Conservation (phyloP, 305 asterid species). For the Rubia peregrina region DNA sequence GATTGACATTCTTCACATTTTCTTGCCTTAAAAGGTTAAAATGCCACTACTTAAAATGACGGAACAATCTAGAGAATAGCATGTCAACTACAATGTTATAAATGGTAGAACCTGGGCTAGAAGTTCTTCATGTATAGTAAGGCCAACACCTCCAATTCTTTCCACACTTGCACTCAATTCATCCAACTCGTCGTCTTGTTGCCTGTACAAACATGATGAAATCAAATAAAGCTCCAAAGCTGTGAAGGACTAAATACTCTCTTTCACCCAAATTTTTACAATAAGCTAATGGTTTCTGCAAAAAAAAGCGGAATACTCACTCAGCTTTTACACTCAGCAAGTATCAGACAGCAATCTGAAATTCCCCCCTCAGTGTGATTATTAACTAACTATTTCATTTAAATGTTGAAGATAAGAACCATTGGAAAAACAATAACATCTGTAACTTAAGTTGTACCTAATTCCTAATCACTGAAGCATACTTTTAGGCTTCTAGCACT, state of each 20-base stretch:
- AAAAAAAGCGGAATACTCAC: neutral
- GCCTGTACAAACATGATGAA: constrained; percentile 41
- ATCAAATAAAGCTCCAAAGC: constrained; percentile 9
- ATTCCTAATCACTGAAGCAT: neutral
- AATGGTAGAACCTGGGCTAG: constrained; percentile 54
- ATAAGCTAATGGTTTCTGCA: too few species aligned
- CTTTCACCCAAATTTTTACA: neutral
- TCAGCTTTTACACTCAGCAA: neutral
- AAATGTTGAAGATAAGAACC: neutral
- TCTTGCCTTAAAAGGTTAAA: neutral
- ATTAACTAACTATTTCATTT: neutral
- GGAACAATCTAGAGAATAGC: neutral
- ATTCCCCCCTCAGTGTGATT: neutral
- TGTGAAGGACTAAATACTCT: neutral
- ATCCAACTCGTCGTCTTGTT: constrained; percentile 89
- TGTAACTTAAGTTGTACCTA: neutral
- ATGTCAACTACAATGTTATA: neutral
- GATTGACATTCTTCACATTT: neutral
- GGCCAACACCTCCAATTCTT: constrained; percentile 93
- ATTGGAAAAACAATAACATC: neutral
- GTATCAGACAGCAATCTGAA: neutral
- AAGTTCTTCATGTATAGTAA: constrained; percentile 93
- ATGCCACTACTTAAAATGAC: neutral
- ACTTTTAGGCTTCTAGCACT: neutral
- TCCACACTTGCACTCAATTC: constrained; percentile 84